Percentiles rank a stretch among this genome's conserved stretches.
phyloP scores from a whole-genome alignment of 441 rosid species.

The Dalechampia spathulata region DNA sequence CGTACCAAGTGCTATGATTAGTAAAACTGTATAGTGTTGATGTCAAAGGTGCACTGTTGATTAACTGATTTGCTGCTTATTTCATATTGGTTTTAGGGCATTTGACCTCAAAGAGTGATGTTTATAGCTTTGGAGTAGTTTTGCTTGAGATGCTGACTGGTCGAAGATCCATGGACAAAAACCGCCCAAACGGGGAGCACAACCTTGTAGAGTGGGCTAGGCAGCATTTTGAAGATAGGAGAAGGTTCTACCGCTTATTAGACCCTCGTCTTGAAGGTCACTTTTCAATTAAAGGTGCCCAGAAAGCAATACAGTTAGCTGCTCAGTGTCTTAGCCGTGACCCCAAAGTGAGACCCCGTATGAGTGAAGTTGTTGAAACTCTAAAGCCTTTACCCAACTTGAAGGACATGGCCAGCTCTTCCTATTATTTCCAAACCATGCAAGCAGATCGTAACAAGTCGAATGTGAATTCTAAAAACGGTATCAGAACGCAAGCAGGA shows the following conservation, averaged over 20 bases:
- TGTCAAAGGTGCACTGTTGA: not conserved
- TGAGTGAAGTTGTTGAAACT: conserved; percentile 39
- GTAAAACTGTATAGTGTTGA: not conserved
- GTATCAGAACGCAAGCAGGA: conserved; percentile 25
- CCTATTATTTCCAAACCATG: conserved; percentile 34
- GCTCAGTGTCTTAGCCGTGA: conserved; percentile 31
- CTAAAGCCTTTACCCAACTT: conserved; percentile 31
- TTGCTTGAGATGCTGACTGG: conserved; percentile 45
- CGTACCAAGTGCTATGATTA: not conserved
- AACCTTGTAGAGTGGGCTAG: conserved; percentile 42
- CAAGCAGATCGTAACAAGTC: conserved; percentile 29
- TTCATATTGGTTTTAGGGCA: conserved; percentile 27
- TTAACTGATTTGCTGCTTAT: not conserved
- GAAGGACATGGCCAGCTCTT: conserved; percentile 48
- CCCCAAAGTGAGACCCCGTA: conserved; percentile 28
- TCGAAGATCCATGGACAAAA: conserved; percentile 32
- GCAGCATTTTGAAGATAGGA: conserved; percentile 29
- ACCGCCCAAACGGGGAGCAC: conserved; percentile 32
- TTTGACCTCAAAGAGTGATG: conserved; percentile 42
- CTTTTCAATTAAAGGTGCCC: conserved; percentile 33
- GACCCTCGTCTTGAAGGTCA: conserved; percentile 39
- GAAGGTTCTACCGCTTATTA: conserved; percentile 25
- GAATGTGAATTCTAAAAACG: conserved; percentile 24
- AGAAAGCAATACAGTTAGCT: conserved; percentile 27
- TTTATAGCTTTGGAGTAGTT: conserved; percentile 46